Conservation (phyloP, 1,139 yeast genomes). For the Hyphopichia burtonii region DNA sequence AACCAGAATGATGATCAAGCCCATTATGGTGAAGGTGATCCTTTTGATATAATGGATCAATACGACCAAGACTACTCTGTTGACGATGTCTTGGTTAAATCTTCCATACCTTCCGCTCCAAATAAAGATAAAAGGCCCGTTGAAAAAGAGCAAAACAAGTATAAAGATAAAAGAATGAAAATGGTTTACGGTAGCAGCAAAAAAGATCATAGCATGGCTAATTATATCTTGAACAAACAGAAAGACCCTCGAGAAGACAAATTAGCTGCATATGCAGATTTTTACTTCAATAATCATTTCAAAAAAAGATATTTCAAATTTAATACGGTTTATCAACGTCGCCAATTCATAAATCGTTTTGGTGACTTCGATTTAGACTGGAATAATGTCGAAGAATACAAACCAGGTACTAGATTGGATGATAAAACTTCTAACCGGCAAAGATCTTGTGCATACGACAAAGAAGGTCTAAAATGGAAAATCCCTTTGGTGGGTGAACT, state of each 20-base stretch:
- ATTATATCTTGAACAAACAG: not conserved
- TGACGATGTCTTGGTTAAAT: not conserved
- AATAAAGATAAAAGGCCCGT: too few species aligned
- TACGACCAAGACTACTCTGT: slow-evolving; percentile 23
- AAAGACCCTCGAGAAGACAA: slow-evolving; percentile 5
- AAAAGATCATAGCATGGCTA: not conserved
- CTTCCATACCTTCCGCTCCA: not conserved
- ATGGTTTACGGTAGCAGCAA: not conserved
- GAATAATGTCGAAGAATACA: slow-evolving; percentile 16
- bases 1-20: slow-evolving; percentile 10
- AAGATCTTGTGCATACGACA: slow-evolving; percentile 33
- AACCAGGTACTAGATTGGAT: slow-evolving; percentile 29
- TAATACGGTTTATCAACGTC: slow-evolving; percentile 45
- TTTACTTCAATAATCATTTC: slow-evolving; percentile 35
- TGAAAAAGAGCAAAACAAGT: not conserved
- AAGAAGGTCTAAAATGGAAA: slow-evolving; percentile 52
- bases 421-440: slow-evolving; percentile 6
- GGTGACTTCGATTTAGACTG: slow-evolving; percentile 43
- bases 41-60: slow-evolving; percentile 19
- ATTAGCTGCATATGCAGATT: slow-evolving; percentile 27
- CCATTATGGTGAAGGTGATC: slow-evolving; percentile 36
- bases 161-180: slow-evolving; percentile 6
- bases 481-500: slow-evolving; percentile 47
- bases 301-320: slow-evolving; percentile 45
- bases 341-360: slow-evolving; percentile 46